Evolutionary conservation across 2,329 filamentous ascomycete species (phyloP).

Genomic region (Didymella arachidicola): DNA sequence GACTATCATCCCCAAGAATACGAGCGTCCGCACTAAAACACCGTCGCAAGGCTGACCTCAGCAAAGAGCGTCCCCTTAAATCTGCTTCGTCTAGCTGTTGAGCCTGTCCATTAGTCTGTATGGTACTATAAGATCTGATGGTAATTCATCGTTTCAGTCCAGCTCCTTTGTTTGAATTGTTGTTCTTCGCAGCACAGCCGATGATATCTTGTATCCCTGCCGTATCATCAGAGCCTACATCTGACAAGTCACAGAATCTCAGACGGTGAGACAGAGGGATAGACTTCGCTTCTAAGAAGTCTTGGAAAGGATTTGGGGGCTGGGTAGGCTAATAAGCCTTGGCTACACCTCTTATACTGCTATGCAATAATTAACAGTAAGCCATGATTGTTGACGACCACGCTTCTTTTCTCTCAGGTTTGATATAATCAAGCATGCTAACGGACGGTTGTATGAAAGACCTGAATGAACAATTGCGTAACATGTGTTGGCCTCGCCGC

Average conservation of each 20-base stretch:
- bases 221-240: neutral
- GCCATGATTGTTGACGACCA: too few species aligned
- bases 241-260: neutral
- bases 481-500: neutral
- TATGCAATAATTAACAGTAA: neutral
- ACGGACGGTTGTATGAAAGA: too few species aligned
- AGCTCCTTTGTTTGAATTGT: neutral
- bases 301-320: neutral
- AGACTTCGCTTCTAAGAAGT: neutral
- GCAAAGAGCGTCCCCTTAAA: neutral
- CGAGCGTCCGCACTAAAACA: slow-evolving; percentile 5
- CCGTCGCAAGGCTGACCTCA: neutral
- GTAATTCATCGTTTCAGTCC: neutral
- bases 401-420: too few species aligned
- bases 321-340: neutral
- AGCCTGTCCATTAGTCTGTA: neutral
- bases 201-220: neutral
- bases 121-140: neutral
- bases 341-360: neutral
- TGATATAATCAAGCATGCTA: neutral
- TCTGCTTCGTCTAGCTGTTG: neutral
- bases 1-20: slow-evolving; percentile 23
- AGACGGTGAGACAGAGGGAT: neutral
- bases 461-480: neutral
- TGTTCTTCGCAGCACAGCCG: neutral